Conservation (phyloP, 306 rosid genomes). For the Canavalia gladiata region DNA sequence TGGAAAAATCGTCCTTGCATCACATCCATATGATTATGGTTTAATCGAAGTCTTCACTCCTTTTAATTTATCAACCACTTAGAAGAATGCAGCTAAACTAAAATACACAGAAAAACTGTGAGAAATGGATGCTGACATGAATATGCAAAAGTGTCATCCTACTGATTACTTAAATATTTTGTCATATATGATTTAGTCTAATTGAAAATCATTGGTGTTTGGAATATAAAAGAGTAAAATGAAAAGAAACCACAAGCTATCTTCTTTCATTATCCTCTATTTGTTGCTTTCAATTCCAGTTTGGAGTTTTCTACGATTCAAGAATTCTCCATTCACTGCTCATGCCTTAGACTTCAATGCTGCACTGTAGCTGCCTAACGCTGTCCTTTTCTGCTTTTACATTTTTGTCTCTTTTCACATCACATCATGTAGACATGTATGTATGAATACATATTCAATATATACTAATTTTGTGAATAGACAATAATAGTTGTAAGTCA, state of each 20-base stretch:
- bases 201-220: constrained; percentile 15
- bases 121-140: constrained; percentile 29
- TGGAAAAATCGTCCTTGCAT: constrained; percentile 17
- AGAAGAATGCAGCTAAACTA: neutral
- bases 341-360: constrained; percentile 23
- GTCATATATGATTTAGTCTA: neutral
- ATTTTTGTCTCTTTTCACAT: constrained; percentile 48
- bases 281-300: constrained; percentile 23
- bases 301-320: constrained; percentile 32
- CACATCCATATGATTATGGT: constrained; percentile 36
- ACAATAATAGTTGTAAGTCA: neutral
- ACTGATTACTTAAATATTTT: neutral
- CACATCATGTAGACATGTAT: neutral
- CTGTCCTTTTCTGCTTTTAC: constrained; percentile 11
- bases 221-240: constrained; percentile 13
- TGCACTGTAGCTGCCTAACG: neutral
- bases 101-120: constrained; percentile 18
- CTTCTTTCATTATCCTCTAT: neutral
- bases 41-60: neutral
- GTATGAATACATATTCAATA: neutral
- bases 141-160: neutral
- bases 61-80: constrained; percentile 18
- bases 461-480: neutral
- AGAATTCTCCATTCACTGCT: constrained; percentile 35
- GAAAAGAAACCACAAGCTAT: neutral